Evolutionary conservation across 345 rosid species (phyloP).

Genomic region (Pseudoturritis turrita): DNA sequence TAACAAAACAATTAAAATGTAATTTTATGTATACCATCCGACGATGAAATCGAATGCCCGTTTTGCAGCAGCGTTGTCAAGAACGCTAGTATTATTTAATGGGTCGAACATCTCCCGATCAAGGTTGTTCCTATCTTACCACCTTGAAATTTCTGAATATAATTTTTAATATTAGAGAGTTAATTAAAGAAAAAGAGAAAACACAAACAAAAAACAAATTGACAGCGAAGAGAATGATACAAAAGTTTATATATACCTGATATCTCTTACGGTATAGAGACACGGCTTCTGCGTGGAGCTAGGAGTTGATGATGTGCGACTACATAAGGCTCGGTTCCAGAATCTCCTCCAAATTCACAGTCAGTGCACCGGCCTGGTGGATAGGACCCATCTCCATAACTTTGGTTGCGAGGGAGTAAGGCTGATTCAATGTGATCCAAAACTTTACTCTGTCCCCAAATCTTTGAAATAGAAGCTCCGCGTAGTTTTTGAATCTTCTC

Average conservation of each 20-base stretch:
- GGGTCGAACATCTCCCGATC: slow-evolving; percentile 16
- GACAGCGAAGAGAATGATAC: too few species aligned
- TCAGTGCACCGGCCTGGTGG: slow-evolving; percentile 32
- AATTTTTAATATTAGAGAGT: not conserved
- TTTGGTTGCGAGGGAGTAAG: slow-evolving; percentile 14
- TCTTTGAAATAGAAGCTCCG: slow-evolving; percentile 41
- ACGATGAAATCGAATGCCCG: slow-evolving; percentile 23
- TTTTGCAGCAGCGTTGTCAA: slow-evolving; percentile 16
- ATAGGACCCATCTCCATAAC: slow-evolving; percentile 18
- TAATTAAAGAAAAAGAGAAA: not conserved
- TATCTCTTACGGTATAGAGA: slow-evolving; percentile 25
- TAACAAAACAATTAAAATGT: not conserved
- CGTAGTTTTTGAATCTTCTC: slow-evolving; percentile 39
- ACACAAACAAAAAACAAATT: too few species aligned
- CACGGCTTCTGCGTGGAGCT: slow-evolving; percentile 40
- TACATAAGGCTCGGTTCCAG: slow-evolving; percentile 42
- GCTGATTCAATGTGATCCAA: slow-evolving; percentile 43
- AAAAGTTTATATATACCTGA: not conserved
- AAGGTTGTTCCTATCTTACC: slow-evolving; percentile 19
- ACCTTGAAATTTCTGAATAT: slow-evolving; percentile 6
- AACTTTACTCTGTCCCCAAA: slow-evolving; percentile 41
- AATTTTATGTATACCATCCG: slow-evolving; percentile 24
- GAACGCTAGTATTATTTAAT: not conserved
- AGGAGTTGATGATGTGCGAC: slow-evolving; percentile 39
- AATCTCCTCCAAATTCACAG: slow-evolving; percentile 27